Evolutionary conservation across 257 asterid genomes (phyloP).

Genomic region (Petunia axillaris): DNA sequence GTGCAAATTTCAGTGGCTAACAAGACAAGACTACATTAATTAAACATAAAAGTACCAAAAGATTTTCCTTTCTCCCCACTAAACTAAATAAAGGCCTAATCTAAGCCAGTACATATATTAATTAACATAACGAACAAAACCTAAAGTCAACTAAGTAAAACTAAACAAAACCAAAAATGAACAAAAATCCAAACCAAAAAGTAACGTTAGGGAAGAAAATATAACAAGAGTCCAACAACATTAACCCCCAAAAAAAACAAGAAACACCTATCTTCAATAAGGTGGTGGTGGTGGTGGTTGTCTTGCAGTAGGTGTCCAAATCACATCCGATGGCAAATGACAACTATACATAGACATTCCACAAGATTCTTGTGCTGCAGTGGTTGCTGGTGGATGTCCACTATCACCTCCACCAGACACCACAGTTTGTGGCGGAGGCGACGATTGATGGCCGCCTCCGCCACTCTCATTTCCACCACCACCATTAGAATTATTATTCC

Average conservation of each 20-base stretch:
- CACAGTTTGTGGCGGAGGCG: constrained; percentile 37
- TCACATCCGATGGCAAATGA: constrained; percentile 53
- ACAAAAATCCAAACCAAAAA: neutral
- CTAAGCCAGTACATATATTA: neutral
- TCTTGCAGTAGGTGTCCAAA: constrained; percentile 65
- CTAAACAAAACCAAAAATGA: neutral
- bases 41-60: neutral
- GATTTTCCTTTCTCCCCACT: neutral
- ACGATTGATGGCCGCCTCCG: constrained; percentile 29
- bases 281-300: constrained; percentile 52
- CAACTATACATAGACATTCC: constrained; percentile 41
- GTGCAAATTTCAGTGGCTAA: neutral
- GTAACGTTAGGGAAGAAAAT: neutral
- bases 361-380: constrained; percentile 25
- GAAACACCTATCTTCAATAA: neutral
- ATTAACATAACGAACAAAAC: neutral
- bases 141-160: constrained; percentile 17
- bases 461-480: constrained; percentile 29
- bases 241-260: neutral
- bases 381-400: constrained; percentile 30
- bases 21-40: neutral
- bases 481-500: constrained; percentile 27
- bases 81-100: neutral
- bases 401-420: constrained; percentile 50
- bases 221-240: constrained; percentile 2